Evolutionary conservation across 2,329 filamentous ascomycete genomes (phyloP).

Genomic region (Trichoderma sp.): DNA sequence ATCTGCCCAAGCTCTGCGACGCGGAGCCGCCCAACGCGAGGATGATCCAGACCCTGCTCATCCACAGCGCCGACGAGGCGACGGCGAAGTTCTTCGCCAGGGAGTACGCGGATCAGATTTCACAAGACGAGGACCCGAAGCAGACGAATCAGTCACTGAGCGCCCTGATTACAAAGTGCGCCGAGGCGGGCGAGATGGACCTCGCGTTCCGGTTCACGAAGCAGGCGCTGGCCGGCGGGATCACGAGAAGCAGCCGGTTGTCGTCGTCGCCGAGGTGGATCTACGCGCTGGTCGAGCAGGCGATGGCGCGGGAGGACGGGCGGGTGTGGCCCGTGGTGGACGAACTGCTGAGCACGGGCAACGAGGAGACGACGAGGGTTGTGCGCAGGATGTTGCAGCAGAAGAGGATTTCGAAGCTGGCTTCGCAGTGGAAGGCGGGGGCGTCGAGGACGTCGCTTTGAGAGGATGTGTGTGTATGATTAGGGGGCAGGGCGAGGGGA

Average conservation of each 20-base stretch:
- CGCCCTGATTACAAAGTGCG: conserved; percentile 38
- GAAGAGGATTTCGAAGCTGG: conserved; percentile 33
- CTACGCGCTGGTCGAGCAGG: conserved; percentile 35
- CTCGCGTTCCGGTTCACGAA: conserved; percentile 41
- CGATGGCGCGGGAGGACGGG: conserved; percentile 37
- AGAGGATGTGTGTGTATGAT: too few species aligned
- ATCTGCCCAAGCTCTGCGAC: conserved; percentile 37
- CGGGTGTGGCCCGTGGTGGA: conserved; percentile 42
- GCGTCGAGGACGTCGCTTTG: background rate
- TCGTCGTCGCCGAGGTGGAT: conserved; percentile 34
- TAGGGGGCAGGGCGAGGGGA: too few species aligned
- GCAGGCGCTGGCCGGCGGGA: conserved; percentile 30
- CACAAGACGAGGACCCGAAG: conserved; percentile 28
- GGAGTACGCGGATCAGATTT: conserved; percentile 37
- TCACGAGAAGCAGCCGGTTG: background rate
- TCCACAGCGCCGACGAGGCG: conserved; percentile 35
- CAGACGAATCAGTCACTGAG: conserved; percentile 32
- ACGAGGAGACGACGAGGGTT: conserved; percentile 32
- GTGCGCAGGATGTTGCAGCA: conserved; percentile 36
- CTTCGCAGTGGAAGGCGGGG: conserved; percentile 25
- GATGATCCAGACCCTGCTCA: conserved; percentile 40
- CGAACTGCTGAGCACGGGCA: conserved; percentile 31
- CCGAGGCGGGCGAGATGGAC: conserved; percentile 38
- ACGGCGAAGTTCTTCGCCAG: conserved; percentile 36
- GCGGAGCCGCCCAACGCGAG: conserved; percentile 33